Base-by-base conservation (phyloP, 2,329 filamentous ascomycete genomes). In the Colletotrichum camelliae region DNA sequence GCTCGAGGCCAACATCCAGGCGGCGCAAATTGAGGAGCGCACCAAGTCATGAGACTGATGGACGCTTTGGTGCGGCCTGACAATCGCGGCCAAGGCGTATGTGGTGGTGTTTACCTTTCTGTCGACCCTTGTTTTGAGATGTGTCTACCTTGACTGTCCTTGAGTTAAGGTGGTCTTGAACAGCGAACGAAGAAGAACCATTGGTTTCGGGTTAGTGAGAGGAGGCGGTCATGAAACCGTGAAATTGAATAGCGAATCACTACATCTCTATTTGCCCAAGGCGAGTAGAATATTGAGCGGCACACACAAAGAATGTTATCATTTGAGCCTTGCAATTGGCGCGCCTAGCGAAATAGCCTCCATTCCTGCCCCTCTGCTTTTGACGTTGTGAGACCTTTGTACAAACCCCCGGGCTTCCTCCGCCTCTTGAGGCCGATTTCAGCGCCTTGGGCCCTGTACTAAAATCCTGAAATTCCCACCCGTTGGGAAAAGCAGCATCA, bases 1-100 rank as follows among this genome's bases (percentile, higher is more conserved):
- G 70, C 29, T 62, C 12, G 75, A 77, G 65, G 73, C 73, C 10
- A 73, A 75, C 9, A 75, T 75, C 21, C 70, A 75, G 35, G 70
- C 70, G 7, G 73, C 73, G 6, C 73, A 75, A 33, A 37, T 75
- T 6, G 73, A 75, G 70, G 70, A 67, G 62, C 62, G 69, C 8
- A 27, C 57, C 58, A 75, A 52, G 70, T 69, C 70, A 75, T 73
- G 43, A 73, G 18, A 55, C 57, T 69, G 21, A 7, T 60, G 64
- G 15, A 27, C 6, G 69, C 57, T 43, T 73, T 52, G 55, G 9
- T 37, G n/a, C 37, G 55, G 55, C 31, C 31, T 10, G 31, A 31
- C 29, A 64, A 15, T 10, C 37, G 29, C 5, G 27, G 55, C n/a
- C 33, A 18, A 72, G 62, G 43, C 43, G 6, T 10, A 15, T 12